These are phyloP conservation scores for Porcisia deanei DNA, from an alignment of 208 protist genomes.

Conservation along the genomic window DNA sequence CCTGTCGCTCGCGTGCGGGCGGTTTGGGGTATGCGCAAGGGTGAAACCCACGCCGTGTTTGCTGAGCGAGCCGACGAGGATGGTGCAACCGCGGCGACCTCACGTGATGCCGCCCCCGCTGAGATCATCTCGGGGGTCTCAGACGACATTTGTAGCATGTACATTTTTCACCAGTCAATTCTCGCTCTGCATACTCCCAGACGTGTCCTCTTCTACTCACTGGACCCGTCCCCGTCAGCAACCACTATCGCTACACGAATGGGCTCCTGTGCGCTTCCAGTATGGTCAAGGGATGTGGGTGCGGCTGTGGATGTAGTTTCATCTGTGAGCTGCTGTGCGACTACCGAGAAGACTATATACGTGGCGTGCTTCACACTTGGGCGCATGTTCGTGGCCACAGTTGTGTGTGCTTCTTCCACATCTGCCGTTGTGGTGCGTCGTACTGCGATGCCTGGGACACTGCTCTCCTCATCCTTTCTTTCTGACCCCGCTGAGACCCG, in stretches of 20 bases:
- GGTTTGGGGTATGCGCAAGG: constrained; percentile 23
- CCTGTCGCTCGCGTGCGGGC: constrained; percentile 9
- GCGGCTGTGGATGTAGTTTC: constrained; percentile 11
- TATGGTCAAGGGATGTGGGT: background rate
- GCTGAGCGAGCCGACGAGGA: constrained; percentile 10
- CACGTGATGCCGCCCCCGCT: background rate
- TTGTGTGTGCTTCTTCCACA: constrained; percentile 16
- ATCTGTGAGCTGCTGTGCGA: constrained; percentile 7
- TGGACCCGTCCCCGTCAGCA: constrained; percentile 31
- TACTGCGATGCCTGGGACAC: constrained; percentile 23
- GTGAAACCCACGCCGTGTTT: constrained; percentile 13
- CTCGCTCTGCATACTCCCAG: constrained; percentile 34
- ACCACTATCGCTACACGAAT: constrained; percentile 12
- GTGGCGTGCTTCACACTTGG: constrained; percentile 18
- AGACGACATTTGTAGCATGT: constrained; percentile 29
- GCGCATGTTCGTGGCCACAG: constrained; percentile 16
- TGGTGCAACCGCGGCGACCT: constrained; percentile 2
- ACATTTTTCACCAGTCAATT: constrained; percentile 43
- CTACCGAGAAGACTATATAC: constrained; percentile 15
- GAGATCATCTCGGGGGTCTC: constrained; percentile 13
- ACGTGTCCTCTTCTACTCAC: constrained; percentile 36
- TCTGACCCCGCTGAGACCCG: background rate
- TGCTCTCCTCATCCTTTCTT: constrained; percentile 17
- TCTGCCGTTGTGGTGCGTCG: constrained; percentile 23
- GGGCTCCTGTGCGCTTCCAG: constrained; percentile 18